Conservation (phyloP, 345 rosid species). For the Cardamine occulta region DNA sequence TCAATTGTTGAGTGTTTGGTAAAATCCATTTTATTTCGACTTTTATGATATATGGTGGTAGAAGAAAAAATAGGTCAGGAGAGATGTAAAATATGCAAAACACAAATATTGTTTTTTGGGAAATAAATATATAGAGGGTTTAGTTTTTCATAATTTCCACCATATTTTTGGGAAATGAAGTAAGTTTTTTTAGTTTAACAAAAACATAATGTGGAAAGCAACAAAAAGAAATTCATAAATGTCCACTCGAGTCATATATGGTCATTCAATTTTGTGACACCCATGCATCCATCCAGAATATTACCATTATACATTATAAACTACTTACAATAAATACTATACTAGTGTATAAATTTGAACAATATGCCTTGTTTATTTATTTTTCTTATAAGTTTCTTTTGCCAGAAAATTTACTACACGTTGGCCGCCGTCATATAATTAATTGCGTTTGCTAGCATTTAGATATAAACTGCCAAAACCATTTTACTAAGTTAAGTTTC, state of each 20-base stretch:
- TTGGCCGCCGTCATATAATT: conserved; percentile 33
- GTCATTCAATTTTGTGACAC: conserved; percentile 39
- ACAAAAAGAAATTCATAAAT: conserved; percentile 24
- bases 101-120: background rate
- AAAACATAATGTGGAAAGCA: background rate
- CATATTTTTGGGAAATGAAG: background rate
- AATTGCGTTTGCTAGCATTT: background rate
- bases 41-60: background rate
- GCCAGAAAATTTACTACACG: conserved; percentile 28
- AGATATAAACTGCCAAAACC: conserved; percentile 29
- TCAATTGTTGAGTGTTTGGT: background rate
- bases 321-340: conserved; percentile 14
- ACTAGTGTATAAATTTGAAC: background rate
- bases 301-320: conserved; percentile 11
- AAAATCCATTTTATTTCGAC: conserved; percentile 4
- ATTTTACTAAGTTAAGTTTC: conserved; percentile 17
- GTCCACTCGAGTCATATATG: conserved; percentile 28
- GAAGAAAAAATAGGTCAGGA: background rate
- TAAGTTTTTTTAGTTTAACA: background rate
- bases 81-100: background rate
- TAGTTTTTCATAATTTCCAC: background rate
- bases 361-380: background rate
- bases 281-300: conserved; percentile 33
- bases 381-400: conserved; percentile 9
- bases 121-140: background rate